Conservation (phyloP, 306 rosid species). For the Adenanthera pavonina region DNA sequence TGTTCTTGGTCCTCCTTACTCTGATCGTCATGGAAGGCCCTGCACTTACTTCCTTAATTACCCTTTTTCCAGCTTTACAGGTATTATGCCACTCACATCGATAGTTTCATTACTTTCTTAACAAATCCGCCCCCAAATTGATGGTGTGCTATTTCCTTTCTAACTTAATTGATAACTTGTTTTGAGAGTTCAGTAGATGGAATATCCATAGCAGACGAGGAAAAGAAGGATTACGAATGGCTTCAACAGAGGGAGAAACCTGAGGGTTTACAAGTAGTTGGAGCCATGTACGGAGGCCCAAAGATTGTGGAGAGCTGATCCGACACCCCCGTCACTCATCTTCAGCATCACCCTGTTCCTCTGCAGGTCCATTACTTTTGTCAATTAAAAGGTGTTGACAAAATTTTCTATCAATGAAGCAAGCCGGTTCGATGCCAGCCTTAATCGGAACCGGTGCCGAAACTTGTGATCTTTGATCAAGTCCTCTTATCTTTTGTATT, state of each 20-base stretch:
- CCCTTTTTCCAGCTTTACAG: conserved; percentile 67
- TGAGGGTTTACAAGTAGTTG: conserved; percentile 63
- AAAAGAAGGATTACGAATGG: conserved; percentile 70
- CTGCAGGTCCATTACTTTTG: conserved; percentile 17
- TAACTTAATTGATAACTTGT: neutral
- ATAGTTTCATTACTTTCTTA: neutral
- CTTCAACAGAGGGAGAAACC: conserved; percentile 79
- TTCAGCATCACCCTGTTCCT: conserved; percentile 20
- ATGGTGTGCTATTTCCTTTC: neutral
- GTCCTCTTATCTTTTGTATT: too few species aligned
- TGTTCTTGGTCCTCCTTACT: conserved; percentile 97
- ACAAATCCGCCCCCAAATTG: neutral
- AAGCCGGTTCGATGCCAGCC: neutral
- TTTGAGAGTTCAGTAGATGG: conserved; percentile 58
- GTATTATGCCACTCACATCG: conserved; percentile 40
- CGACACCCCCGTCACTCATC: neutral
- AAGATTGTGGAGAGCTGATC: conserved; percentile 57
- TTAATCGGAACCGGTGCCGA: neutral
- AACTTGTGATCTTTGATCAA: too few species aligned
- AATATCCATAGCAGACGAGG: conserved; percentile 61
- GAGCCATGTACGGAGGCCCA: conserved; percentile 76
- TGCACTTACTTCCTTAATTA: conserved; percentile 75
- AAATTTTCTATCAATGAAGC: neutral
- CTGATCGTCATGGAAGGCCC: conserved; percentile 76
- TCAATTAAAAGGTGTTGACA: conserved; percentile 32